A percentile compares a stretch with the other conserved stretches of the same genome.
These are phyloP conservation scores for Pichia sp. DNA, from an alignment of 1,139 yeast species.

Conservation along the genomic window DNA sequence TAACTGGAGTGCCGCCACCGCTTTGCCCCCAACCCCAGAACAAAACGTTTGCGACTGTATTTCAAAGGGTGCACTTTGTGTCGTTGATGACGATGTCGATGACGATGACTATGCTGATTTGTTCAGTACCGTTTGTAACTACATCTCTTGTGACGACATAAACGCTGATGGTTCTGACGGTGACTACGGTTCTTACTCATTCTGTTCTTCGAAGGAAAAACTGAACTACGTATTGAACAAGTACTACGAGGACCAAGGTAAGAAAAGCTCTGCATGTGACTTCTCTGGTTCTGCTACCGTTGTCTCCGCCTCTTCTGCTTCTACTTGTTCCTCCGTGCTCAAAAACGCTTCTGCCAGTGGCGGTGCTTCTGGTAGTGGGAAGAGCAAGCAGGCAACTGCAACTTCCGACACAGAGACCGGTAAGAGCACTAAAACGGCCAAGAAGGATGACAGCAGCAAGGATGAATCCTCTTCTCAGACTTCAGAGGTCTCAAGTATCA, in stretches of 20 bases:
- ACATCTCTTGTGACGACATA: constrained; percentile 51
- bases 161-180: constrained; percentile 57
- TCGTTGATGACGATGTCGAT: constrained; percentile 46
- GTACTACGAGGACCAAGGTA: constrained; percentile 53
- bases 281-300: constrained; percentile 62
- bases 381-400: not conserved
- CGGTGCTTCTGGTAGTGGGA: constrained; percentile 25
- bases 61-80: constrained; percentile 48
- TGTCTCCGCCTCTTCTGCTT: constrained; percentile 25
- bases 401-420: constrained; percentile 30
- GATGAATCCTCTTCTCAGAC: constrained; percentile 18
- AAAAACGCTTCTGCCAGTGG: constrained; percentile 37
- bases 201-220: constrained; percentile 59
- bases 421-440: not conserved
- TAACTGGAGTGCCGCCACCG: constrained; percentile 59
- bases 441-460: not conserved
- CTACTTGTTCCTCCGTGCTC: constrained; percentile 39
- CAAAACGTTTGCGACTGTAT: constrained; percentile 58
- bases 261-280: constrained; percentile 51
- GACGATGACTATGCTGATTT: constrained; percentile 51
- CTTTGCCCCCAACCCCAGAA: constrained; percentile 74
- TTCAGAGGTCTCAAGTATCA: constrained; percentile 26
- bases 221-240: constrained; percentile 59
- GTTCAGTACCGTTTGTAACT: constrained; percentile 53
- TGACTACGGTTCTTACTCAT: constrained; percentile 60